These are phyloP conservation scores for Ogataea corticis DNA, from an alignment of 805 yeast genomes.

Conservation along the genomic window DNA sequence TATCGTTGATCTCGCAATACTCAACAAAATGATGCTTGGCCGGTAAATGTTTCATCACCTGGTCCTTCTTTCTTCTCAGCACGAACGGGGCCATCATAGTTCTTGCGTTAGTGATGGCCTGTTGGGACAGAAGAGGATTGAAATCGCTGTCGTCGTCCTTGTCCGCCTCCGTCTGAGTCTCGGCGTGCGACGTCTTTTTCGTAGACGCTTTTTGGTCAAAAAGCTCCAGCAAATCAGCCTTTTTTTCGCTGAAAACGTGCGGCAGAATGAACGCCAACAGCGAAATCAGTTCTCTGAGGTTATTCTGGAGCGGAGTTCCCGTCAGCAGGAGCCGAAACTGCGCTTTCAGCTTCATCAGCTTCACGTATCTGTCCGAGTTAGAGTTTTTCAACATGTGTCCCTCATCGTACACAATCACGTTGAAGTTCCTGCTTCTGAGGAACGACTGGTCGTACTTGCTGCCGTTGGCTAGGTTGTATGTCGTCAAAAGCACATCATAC, in stretches of 20 bases:
- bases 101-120: constrained; percentile 90
- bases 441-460: constrained; percentile 79
- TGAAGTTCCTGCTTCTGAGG: constrained; percentile 70
- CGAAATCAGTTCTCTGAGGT: constrained; percentile 86
- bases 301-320: constrained; percentile 97
- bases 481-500: constrained; percentile 90
- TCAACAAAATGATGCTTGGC: constrained; percentile 64
- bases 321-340: constrained; percentile 85
- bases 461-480: constrained; percentile 90
- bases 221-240: constrained; percentile 76
- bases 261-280: constrained; percentile 91
- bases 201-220: constrained; percentile 88
- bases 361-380: constrained; percentile 79
- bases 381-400: constrained; percentile 97
- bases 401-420: constrained; percentile 92
- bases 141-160: constrained; percentile 46
- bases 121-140: constrained; percentile 83
- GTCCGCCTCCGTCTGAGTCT: constrained; percentile 13
- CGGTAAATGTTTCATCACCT: constrained; percentile 89
- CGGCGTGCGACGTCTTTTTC: constrained; percentile 35
- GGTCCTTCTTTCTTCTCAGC: constrained; percentile 85
- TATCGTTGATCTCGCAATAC: constrained; percentile 60
- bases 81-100: constrained; percentile 99
- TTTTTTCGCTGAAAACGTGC: constrained; percentile 70
- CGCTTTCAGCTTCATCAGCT: constrained; percentile 81